Evolutionary conservation across 768 basidiomycete genomes (phyloP).

Genomic region (Galerina marginata): DNA sequence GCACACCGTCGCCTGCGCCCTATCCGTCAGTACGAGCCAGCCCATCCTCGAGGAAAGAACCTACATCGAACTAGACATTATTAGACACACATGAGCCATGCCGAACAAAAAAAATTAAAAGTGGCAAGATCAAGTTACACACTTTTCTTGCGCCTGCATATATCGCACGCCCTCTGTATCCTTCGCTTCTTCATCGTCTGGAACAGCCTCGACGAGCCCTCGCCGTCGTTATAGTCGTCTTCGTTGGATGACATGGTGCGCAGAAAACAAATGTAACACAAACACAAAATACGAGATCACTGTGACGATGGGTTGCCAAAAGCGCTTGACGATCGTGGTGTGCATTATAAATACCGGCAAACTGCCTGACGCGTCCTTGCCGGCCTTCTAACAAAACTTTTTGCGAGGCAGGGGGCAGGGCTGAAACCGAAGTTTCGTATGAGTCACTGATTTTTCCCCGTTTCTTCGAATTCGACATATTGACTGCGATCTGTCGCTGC

Average conservation of each 20-base stretch:
- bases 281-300: conserved; percentile 3
- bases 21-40: not conserved
- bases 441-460: not conserved
- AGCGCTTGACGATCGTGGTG: not conserved
- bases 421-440: not conserved
- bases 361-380: conserved; percentile 12
- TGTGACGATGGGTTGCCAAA: too few relatives aligned
- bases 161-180: conserved; percentile 82
- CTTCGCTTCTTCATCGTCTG: conserved; percentile 67
- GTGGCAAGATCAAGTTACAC: conserved; percentile 18
- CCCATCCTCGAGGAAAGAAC: conserved; percentile 22
- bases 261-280: conserved; percentile 2
- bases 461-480: not conserved
- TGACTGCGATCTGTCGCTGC: not conserved
- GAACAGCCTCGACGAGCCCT: conserved; percentile 29
- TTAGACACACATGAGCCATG: conserved; percentile 7
- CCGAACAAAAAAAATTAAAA: too few relatives aligned
- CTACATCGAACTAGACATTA: conserved; percentile 63
- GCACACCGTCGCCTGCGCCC: conserved; percentile 69
- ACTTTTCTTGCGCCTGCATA: conserved; percentile 87
- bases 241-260: conserved; percentile 63
- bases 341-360: conserved; percentile 15
- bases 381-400: not conserved
- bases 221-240: conserved; percentile 60
- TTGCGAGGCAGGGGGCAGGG: not conserved